phyloP scores from a whole-genome alignment of 768 basidiomycete species.

The Xanthoconium purpureum region DNA sequence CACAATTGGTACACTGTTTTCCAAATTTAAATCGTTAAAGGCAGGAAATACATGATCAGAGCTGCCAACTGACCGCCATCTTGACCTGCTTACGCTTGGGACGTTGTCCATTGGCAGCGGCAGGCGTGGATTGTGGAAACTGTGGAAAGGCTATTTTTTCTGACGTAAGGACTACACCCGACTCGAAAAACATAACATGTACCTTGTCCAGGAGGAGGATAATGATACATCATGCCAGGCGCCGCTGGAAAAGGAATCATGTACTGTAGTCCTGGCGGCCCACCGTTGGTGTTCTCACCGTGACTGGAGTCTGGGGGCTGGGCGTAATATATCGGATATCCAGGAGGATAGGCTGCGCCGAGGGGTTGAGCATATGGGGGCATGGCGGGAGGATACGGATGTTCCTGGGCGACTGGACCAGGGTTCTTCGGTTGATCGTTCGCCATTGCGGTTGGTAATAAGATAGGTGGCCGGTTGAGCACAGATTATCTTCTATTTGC shows the following conservation, averaged over 20 bases:
- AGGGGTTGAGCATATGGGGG: conserved; percentile 28
- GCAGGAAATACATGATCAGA: background rate
- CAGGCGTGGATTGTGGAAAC: conserved; percentile 24
- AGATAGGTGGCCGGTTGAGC: conserved; percentile 26
- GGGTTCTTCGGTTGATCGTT: conserved; percentile 35
- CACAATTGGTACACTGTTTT: conserved; percentile 53
- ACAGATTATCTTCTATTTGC: conserved; percentile 27
- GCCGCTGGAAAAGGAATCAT: conserved; percentile 38
- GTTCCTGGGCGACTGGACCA: conserved; percentile 36
- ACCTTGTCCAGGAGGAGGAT: conserved; percentile 40
- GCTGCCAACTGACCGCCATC: conserved; percentile 46
- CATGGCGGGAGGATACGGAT: conserved; percentile 26
- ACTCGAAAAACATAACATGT: conserved; percentile 8
- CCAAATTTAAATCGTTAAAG: conserved; percentile 2
- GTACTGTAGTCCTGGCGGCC: conserved; percentile 31
- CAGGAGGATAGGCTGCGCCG: conserved; percentile 30
- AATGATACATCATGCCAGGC: conserved; percentile 44
- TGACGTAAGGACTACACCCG: conserved; percentile 8
- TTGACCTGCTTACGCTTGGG: conserved; percentile 56
- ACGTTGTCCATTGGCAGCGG: conserved; percentile 25
- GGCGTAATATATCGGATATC: conserved; percentile 34
- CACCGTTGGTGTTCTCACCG: conserved; percentile 34
- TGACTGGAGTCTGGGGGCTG: conserved; percentile 28
- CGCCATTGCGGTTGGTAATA: conserved; percentile 25
- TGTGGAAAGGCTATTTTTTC: conserved; percentile 32